phyloP scores from a whole-genome alignment of 768 basidiomycete species.

The Leccinum olivaceopallidum region DNA sequence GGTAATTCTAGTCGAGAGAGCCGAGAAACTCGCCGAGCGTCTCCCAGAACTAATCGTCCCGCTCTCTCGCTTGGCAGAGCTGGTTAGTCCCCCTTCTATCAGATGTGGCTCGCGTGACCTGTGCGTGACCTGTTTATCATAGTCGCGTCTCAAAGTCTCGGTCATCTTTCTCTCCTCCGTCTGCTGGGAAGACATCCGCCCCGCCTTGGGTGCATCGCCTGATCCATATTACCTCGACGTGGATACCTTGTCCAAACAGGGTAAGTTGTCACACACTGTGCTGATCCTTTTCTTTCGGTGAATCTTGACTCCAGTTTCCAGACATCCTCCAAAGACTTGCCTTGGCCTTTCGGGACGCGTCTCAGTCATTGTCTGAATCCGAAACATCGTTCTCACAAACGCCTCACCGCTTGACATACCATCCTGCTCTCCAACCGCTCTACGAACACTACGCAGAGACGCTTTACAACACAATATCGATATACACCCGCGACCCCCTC shows the following conservation, averaged over 20 bases:
- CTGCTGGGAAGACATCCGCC: constrained; percentile 74
- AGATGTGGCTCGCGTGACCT: constrained; percentile 5
- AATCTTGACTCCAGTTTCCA: constrained; percentile 10
- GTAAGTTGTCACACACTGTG: constrained; percentile 35
- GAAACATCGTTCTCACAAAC: constrained; percentile 2
- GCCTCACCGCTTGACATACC: constrained; percentile 40
- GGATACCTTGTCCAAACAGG: constrained; percentile 52
- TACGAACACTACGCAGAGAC: constrained; percentile 64
- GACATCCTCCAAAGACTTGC: constrained; percentile 40
- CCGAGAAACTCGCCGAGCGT: constrained; percentile 61
- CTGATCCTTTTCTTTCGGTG: not conserved
- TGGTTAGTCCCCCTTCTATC: constrained; percentile 46
- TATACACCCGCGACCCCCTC: constrained; percentile 63
- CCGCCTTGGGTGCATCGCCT: constrained; percentile 64
- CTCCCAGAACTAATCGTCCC: constrained; percentile 70
- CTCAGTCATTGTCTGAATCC: constrained; percentile 1
- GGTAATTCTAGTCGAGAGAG: constrained; percentile 65
- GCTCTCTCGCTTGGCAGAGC: constrained; percentile 66
- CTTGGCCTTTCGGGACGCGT: constrained; percentile 36
- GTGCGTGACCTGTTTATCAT: constrained; percentile 24
- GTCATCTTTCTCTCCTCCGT: constrained; percentile 65
- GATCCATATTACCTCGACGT: constrained; percentile 73
- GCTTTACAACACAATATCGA: constrained; percentile 59
- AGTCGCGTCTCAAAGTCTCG: constrained; percentile 61
- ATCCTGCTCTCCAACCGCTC: constrained; percentile 55